Base-by-base conservation (phyloP, 2,329 filamentous ascomycete genomes). In the Fusarium torreyae region DNA sequence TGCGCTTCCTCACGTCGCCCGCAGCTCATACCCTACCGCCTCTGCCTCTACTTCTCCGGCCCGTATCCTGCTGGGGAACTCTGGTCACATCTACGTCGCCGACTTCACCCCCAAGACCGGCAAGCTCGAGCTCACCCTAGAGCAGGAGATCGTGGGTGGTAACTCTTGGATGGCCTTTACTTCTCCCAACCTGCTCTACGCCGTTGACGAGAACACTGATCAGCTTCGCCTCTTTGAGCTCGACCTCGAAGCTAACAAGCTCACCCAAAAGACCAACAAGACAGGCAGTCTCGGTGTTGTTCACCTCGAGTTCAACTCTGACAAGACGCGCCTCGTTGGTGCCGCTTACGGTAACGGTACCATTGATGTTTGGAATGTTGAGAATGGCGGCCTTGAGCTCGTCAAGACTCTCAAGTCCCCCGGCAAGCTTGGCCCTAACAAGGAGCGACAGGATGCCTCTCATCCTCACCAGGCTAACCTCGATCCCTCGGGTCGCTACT, bases 401-500 rank as follows among this genome's bases (percentile, higher is more conserved):
- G 17, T 83, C 42, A 84, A 82, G 75, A 76, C 76, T 18, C 70
- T 84, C 64, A 69, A 68, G 5, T 76, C 82, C 5, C 70, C 70
- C 13, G 79, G 77, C 26, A 56, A 76, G 10, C 74, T 76, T 8
- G 80, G 81, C 7, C 78, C 79, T 26, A 71, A 76, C 50, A 62
- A 70, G 53, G 72, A 69, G n/a, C 75, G 77, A 34, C 80, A 82
- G 71, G 70, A 69, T 11, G 65, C 68, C 15, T 60, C 80, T 39
- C 79, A 83, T 55, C 82, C 85, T 26, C 85, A 87, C 73, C 82
- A 87, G 76, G 77, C 81, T 13, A 74, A 84, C 24, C 77, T 83
- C 11, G 84, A 87, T 65, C 84, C 84, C 9, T 81, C 80, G 5
- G 85, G 85, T 28, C 80, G 81, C 48, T 87, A 78, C 77, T 85